These are phyloP conservation scores for Pythium phragmiticola DNA, from an alignment of 352 stramenopile genomes.

Conservation along the genomic window DNA sequence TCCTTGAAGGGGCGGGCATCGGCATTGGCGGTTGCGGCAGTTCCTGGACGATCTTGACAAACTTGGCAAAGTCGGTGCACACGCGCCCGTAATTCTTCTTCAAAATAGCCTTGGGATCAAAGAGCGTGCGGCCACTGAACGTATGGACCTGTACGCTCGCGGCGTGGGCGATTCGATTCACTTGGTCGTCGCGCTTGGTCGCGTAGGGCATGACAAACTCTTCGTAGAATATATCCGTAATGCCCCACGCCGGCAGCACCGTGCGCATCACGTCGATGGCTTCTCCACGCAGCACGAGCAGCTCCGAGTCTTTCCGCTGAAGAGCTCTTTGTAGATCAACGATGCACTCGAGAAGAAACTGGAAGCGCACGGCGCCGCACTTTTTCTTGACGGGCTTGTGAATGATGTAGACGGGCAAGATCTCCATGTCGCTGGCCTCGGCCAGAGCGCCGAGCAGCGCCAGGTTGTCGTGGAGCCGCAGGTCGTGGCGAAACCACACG, in stretches of 20 bases:
- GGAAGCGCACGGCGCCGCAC: slow-evolving; percentile 66
- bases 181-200: slow-evolving; percentile 39
- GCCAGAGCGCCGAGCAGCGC: slow-evolving; percentile 73
- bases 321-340: slow-evolving; percentile 63
- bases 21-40: slow-evolving; percentile 54
- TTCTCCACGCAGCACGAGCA: slow-evolving; percentile 61
- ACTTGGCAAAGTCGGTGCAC: slow-evolving; percentile 48
- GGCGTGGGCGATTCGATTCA: slow-evolving; percentile 36
- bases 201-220: slow-evolving; percentile 53
- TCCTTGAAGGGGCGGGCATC: slow-evolving; percentile 29
- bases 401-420: slow-evolving; percentile 86
- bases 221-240: slow-evolving; percentile 77
- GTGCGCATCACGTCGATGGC: slow-evolving; percentile 51
- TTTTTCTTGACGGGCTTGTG: slow-evolving; percentile 74
- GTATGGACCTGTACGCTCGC: slow-evolving; percentile 39
- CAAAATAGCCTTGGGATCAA: slow-evolving; percentile 56
- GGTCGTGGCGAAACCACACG: slow-evolving; percentile 94
- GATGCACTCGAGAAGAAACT: slow-evolving; percentile 93
- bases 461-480: slow-evolving; percentile 96
- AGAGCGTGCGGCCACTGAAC: slow-evolving; percentile 50
- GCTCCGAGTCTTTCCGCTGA: slow-evolving; percentile 30
- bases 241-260: slow-evolving; percentile 50
- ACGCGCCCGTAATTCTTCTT: slow-evolving; percentile 41
- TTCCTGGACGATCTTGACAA: slow-evolving; percentile 54
- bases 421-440: slow-evolving; percentile 23